A percentile compares a stretch with the other conserved stretches of the same genome.
phyloP scores from a whole-genome alignment of 108 stramenopile species.

The Conticribra guillardii region DNA sequence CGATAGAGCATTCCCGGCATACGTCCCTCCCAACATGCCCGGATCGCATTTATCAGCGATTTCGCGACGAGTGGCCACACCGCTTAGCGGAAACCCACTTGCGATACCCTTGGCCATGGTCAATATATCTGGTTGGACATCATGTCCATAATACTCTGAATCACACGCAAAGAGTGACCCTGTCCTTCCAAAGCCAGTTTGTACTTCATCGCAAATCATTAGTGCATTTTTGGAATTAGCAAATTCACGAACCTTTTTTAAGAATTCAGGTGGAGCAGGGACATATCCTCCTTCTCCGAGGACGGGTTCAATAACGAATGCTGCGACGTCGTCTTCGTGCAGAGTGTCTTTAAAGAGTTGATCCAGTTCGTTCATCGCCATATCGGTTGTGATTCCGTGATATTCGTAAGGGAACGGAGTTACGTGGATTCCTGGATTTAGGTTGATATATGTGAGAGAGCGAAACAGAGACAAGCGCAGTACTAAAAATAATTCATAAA shows the following conservation, averaged over 20 bases:
- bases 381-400: conserved; percentile 36
- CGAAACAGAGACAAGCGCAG: too few species aligned
- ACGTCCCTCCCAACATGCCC: conserved; percentile 74
- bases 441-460: too few species aligned
- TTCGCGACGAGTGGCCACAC: conserved; percentile 59
- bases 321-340: conserved; percentile 55
- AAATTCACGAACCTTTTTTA: conserved; percentile 49
- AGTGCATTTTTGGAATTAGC: conserved; percentile 76
- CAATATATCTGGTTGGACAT: conserved; percentile 67
- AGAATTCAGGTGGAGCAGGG: conserved; percentile 59
- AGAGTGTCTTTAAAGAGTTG: conserved; percentile 55
- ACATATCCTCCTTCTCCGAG: conserved; percentile 72
- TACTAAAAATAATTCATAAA: too few species aligned
- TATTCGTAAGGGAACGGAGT: conserved; percentile 59
- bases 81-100: conserved; percentile 70
- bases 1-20: conserved; percentile 70
- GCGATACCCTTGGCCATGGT: conserved; percentile 80
- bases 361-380: conserved; percentile 43
- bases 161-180: conserved; percentile 93
- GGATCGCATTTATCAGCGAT: conserved; percentile 58
- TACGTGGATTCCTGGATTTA: conserved; percentile 40
- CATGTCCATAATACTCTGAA: conserved; percentile 37
- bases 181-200: conserved; percentile 95
- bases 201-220: conserved; percentile 95
- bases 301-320: conserved; percentile 68